A percentile compares a stretch with the other conserved stretches of the same genome.
These are phyloP conservation scores for Garcia nutans DNA, from an alignment of 345 rosid genomes.

Conservation along the genomic window DNA sequence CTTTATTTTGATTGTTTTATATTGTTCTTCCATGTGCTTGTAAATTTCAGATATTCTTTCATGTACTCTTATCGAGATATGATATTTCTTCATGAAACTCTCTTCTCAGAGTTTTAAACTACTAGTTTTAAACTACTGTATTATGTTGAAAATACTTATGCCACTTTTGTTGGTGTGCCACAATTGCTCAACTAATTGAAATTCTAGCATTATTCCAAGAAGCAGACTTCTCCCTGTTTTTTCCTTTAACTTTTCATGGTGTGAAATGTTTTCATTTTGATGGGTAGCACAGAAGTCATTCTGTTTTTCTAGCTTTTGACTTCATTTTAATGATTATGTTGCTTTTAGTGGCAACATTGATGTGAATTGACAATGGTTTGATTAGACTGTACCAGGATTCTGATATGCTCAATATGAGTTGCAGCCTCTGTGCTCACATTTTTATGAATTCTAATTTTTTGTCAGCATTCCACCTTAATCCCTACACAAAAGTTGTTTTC, in stretches of 20 bases:
- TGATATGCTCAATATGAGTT: not conserved
- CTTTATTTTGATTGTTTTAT: too few relatives aligned
- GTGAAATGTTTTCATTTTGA: not conserved
- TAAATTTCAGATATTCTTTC: too few relatives aligned
- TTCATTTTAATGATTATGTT: not conserved
- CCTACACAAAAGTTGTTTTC: not conserved
- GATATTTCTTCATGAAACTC: not conserved
- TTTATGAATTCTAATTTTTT: too few relatives aligned
- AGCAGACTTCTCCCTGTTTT: not conserved
- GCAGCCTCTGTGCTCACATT: not conserved
- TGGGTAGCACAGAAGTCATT: not conserved
- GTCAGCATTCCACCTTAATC: not conserved
- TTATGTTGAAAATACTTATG: not conserved
- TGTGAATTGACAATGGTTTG: not conserved
- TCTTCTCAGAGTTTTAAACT: too few relatives aligned
- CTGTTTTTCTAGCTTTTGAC: not conserved
- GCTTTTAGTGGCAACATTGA: not conserved
- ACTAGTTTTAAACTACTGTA: too few relatives aligned
- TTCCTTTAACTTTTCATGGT: not conserved
- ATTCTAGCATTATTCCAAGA: not conserved
- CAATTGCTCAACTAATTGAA: not conserved
- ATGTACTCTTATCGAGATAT: too few relatives aligned
- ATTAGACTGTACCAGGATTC: not conserved
- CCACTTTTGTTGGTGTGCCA: too few relatives aligned
- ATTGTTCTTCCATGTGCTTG: too few relatives aligned